Evolutionary conservation across 140 eudicot genomes (phyloP).

Genomic region (Stevia rebaudiana): DNA sequence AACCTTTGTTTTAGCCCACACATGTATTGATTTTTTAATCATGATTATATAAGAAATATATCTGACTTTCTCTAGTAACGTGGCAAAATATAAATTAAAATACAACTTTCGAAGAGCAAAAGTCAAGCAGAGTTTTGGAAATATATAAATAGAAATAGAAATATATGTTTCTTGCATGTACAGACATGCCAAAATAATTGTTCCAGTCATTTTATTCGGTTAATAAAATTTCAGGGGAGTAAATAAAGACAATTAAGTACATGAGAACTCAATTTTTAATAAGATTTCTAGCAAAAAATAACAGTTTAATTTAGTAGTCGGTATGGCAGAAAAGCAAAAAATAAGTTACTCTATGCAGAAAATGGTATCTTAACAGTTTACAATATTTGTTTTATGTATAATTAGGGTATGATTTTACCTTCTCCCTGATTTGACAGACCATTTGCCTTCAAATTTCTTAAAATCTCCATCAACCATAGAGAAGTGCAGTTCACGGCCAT

Average conservation of each 20-base stretch:
- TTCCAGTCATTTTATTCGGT: background rate
- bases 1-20: background rate
- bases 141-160: background rate
- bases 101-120: background rate
- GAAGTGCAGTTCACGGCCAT: constrained; percentile 83
- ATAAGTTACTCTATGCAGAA: background rate
- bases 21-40: background rate
- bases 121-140: background rate
- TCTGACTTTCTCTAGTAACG: background rate
- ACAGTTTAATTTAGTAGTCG: background rate
- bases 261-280: background rate
- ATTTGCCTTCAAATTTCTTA: constrained; percentile 98
- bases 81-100: background rate
- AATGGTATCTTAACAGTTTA: constrained; percentile 4
- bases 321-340: constrained; percentile 6
- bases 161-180: background rate
- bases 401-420: constrained; percentile 41
- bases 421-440: constrained; percentile 63
- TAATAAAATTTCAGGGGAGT: background rate
- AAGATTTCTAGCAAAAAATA: background rate
- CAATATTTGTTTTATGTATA: background rate
- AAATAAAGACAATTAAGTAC: background rate
- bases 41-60: background rate
- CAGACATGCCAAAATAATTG: background rate
- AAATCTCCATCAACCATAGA: constrained; percentile 98